Percentiles rank a stretch among this genome's conserved stretches.
phyloP scores from a whole-genome alignment of 208 protist species.

The Leishmania tarentolae region DNA sequence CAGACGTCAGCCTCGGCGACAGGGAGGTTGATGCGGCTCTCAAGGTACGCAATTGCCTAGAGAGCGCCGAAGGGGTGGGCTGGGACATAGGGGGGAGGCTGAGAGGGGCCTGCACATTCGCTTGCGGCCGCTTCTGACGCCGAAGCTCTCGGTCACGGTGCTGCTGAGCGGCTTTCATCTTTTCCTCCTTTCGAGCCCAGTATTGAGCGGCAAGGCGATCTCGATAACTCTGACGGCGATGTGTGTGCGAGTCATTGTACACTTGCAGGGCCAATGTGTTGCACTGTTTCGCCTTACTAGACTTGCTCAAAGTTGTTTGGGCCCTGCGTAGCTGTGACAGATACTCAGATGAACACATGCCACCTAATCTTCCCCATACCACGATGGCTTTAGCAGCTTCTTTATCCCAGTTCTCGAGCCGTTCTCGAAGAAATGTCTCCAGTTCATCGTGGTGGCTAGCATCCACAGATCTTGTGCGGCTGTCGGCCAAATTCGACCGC shows the following conservation, averaged over 20 bases:
- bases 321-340: slow-evolving; percentile 23
- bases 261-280: background rate
- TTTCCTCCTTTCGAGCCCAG: background rate
- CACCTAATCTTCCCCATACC: slow-evolving; percentile 13
- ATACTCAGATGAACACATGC: slow-evolving; percentile 26
- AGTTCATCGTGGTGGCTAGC: background rate
- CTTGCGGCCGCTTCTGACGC: background rate
- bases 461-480: background rate
- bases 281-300: background rate
- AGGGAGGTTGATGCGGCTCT: background rate
- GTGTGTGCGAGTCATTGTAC: background rate
- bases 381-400: slow-evolving; percentile 12
- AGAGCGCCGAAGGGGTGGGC: background rate
- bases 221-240: slow-evolving; percentile 4
- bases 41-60: background rate
- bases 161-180: slow-evolving; percentile 6
- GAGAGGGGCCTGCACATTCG: background rate
- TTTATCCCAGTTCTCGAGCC: slow-evolving; percentile 19
- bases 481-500: background rate
- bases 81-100: background rate
- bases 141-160: slow-evolving; percentile 9
- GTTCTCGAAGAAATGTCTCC: slow-evolving; percentile 11
- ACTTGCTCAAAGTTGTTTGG: slow-evolving; percentile 1
- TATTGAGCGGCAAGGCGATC: slow-evolving; percentile 9
- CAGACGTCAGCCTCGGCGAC: background rate